phyloP scores from a whole-genome alignment of 2,329 filamentous ascomycete genomes.

The Leptographium radiaticola region DNA sequence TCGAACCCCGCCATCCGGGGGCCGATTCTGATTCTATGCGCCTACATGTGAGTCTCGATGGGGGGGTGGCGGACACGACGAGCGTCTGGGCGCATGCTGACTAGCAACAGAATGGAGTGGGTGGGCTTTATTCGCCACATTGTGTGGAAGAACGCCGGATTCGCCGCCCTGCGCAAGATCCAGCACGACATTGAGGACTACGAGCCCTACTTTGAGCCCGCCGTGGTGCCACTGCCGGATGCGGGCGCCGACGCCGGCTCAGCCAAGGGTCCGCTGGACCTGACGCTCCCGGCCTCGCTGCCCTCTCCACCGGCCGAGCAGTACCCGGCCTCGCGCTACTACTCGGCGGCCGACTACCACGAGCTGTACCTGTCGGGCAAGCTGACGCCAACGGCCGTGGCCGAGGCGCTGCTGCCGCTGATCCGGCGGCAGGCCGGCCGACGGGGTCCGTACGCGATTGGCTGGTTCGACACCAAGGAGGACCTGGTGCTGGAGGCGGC shows the following conservation, averaged over 20 bases:
- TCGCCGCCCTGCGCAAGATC: conserved; percentile 41
- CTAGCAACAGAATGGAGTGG: conserved; percentile 33
- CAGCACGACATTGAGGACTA: conserved; percentile 36
- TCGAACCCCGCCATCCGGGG: conserved; percentile 48
- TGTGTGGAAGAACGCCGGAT: conserved; percentile 53
- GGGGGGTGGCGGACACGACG: too few species aligned
- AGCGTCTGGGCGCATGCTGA: background rate
- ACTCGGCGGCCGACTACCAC: conserved; percentile 32
- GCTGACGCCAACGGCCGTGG: conserved; percentile 32
- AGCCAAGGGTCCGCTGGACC: conserved; percentile 5
- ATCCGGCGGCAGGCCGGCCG: conserved; percentile 20
- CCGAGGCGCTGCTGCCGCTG: conserved; percentile 29
- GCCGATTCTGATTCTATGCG: conserved; percentile 35
- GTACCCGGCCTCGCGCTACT: conserved; percentile 23
- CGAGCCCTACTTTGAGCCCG: conserved; percentile 33
- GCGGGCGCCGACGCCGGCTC: conserved; percentile 25
- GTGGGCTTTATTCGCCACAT: conserved; percentile 38
- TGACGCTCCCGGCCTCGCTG: conserved; percentile 5
- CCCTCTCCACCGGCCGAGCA: conserved; percentile 17
- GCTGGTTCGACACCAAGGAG: conserved; percentile 30
- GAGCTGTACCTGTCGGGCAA: conserved; percentile 29
- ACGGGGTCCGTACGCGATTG: conserved; percentile 26
- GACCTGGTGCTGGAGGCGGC: conserved; percentile 29
- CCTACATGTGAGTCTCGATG: conserved; percentile 34
- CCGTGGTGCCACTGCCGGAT: conserved; percentile 26